A percentile compares a stretch with the other conserved stretches of the same genome.
Evolutionary conservation across 1,284 basidiomycete genomes (phyloP).

Genomic region (Fomitopsis betulina): DNA sequence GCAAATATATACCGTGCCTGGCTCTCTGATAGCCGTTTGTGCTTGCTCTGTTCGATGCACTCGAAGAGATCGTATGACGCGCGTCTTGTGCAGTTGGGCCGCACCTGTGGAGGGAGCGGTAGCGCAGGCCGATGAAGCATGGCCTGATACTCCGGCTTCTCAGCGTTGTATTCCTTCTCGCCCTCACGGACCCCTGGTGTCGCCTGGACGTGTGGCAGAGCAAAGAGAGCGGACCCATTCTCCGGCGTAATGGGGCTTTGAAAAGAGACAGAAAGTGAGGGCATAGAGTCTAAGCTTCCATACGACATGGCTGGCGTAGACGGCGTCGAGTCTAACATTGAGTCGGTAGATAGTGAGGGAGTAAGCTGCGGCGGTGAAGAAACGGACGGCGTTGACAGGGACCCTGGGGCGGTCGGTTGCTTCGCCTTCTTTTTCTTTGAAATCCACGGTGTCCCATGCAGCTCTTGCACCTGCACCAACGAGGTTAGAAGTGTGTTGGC

Average conservation of each 20-base stretch:
- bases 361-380: constrained; percentile 39
- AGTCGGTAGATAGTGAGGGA: constrained; percentile 53
- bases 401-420: constrained; percentile 25
- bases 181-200: not conserved
- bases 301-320: constrained; percentile 34
- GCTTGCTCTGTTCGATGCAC: constrained; percentile 82
- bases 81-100: constrained; percentile 60
- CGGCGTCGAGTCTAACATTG: constrained; percentile 24
- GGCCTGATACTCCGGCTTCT: constrained; percentile 1
- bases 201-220: not conserved
- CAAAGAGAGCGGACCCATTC: not conserved
- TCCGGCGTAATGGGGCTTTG: not conserved
- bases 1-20: constrained; percentile 81
- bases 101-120: constrained; percentile 19
- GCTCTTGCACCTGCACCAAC: constrained; percentile 72
- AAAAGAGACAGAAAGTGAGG: not conserved
- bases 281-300: constrained; percentile 29
- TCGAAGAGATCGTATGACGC: constrained; percentile 90
- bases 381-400: constrained; percentile 24
- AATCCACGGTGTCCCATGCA: constrained; percentile 86
- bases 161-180: not conserved
- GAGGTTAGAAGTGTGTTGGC: constrained; percentile 3
- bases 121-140: constrained; percentile 13
- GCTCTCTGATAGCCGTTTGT: constrained; percentile 75
- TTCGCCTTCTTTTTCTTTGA: constrained; percentile 27